Percentiles rank a stretch among this genome's conserved stretches.
Conservation (phyloP, 1,284 basidiomycete species). For the Volvariella volvacea region DNA sequence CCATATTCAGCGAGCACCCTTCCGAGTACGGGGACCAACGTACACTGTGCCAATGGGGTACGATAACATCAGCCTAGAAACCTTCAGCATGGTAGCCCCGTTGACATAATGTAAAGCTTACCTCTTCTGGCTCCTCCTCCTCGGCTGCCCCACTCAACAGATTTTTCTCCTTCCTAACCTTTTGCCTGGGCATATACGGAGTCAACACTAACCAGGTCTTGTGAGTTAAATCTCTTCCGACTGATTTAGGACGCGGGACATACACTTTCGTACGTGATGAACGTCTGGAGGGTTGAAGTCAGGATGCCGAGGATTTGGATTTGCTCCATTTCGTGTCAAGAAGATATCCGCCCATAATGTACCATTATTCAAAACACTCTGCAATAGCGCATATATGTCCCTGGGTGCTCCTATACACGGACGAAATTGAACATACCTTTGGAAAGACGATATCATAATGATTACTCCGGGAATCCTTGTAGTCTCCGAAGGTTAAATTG, state of each 20-base stretch:
- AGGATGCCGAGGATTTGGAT: slow-evolving; percentile 52
- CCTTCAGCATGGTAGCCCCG: background rate
- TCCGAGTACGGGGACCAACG: slow-evolving; percentile 10
- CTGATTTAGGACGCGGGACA: slow-evolving; percentile 19
- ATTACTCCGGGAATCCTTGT: slow-evolving; percentile 59
- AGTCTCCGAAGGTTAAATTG: slow-evolving; percentile 80
- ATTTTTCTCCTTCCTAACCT: slow-evolving; percentile 78
- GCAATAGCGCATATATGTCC: slow-evolving; percentile 1
- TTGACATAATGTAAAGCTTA: slow-evolving; percentile 11
- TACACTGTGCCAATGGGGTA: slow-evolving; percentile 83
- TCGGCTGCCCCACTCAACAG: slow-evolving; percentile 50
- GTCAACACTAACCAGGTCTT: slow-evolving; percentile 60
- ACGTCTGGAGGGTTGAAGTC: slow-evolving; percentile 52
- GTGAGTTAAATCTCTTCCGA: slow-evolving; percentile 6
- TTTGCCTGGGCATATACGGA: slow-evolving; percentile 69
- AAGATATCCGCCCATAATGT: slow-evolving; percentile 85
- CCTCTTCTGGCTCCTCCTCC: slow-evolving; percentile 37
- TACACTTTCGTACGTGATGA: slow-evolving; percentile 78
- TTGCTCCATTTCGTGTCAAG: slow-evolving; percentile 62
- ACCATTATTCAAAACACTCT: slow-evolving; percentile 78
- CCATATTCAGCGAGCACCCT: background rate
- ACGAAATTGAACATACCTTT: slow-evolving; percentile 35
- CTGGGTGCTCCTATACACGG: background rate
- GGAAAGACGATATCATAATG: slow-evolving; percentile 73
- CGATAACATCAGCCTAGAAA: slow-evolving; percentile 47